phyloP scores from a whole-genome alignment of 1,284 basidiomycete genomes.

The Ceratobasidium sp. region DNA sequence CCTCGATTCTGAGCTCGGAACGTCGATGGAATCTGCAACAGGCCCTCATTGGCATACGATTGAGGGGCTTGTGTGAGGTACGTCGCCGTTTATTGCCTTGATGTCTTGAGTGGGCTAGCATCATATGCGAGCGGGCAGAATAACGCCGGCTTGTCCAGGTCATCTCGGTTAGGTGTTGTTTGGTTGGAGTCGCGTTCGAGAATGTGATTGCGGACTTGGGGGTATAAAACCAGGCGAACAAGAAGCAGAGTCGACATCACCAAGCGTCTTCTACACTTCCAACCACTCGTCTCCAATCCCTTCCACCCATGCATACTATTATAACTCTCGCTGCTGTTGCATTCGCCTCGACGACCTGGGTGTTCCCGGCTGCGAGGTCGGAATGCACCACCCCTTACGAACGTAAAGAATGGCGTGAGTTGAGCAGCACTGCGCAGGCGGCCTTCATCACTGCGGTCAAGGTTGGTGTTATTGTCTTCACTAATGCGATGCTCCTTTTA shows the following conservation, averaged over 20 bases:
- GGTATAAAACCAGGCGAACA: slow-evolving; percentile 4
- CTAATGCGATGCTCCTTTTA: not conserved
- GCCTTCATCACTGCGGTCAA: slow-evolving; percentile 41
- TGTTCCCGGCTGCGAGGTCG: not conserved
- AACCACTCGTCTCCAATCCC: not conserved
- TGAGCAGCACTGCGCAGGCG: slow-evolving; percentile 12
- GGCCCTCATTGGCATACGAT: not conserved
- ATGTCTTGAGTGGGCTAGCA: slow-evolving; percentile 1
- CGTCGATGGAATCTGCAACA: not conserved
- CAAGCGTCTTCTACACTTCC: not conserved
- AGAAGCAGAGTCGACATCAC: not conserved
- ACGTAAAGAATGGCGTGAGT: slow-evolving; percentile 44
- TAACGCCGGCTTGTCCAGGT: not conserved
- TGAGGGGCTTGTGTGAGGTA: not conserved
- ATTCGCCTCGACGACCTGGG: not conserved
- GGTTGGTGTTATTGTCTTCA: slow-evolving; percentile 8
- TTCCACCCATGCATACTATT: slow-evolving; percentile 1
- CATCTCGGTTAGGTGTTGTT: slow-evolving; percentile 16
- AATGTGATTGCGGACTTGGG: not conserved
- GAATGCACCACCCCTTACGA: slow-evolving; percentile 15
- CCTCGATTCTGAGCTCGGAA: not conserved
- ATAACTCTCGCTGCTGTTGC: slow-evolving; percentile 1
- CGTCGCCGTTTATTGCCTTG: not conserved
- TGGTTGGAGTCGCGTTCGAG: not conserved
- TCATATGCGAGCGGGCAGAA: not conserved